Percentiles rank a stretch among this genome's conserved stretches.
These are phyloP conservation scores for Mimosa pudica DNA, from an alignment of 306 rosid genomes.

Conservation along the genomic window DNA sequence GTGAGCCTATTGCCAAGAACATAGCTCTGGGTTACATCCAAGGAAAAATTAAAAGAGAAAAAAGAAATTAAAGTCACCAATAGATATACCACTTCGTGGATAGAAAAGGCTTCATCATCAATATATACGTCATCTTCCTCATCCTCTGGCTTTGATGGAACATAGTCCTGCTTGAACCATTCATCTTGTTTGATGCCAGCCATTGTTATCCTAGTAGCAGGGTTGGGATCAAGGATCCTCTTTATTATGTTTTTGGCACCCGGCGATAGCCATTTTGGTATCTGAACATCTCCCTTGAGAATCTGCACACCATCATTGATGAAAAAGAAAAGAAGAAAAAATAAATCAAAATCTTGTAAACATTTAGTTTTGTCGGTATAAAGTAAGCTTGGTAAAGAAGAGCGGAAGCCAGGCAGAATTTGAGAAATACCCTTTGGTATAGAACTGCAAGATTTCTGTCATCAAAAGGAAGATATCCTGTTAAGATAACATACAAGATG, in stretches of 20 bases:
- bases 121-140: slow-evolving; percentile 64
- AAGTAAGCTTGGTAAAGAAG: not conserved
- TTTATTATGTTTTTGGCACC: slow-evolving; percentile 70
- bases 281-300: slow-evolving; percentile 63
- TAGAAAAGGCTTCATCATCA: slow-evolving; percentile 54
- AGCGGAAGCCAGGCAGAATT: not conserved
- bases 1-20: slow-evolving; percentile 47
- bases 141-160: slow-evolving; percentile 58
- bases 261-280: slow-evolving; percentile 76
- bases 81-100: slow-evolving; percentile 54
- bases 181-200: slow-evolving; percentile 68
- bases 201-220: slow-evolving; percentile 62
- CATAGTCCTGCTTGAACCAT: slow-evolving; percentile 79
- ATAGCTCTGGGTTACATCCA: slow-evolving; percentile 25
- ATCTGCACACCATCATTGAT: slow-evolving; percentile 52
- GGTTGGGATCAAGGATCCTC: slow-evolving; percentile 86
- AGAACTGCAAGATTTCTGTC: slow-evolving; percentile 92
- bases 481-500: slow-evolving; percentile 72
- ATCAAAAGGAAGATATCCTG: slow-evolving; percentile 86
- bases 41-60: not conserved
- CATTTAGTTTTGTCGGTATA: not conserved
- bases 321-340: not conserved
- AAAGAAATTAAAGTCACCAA: not conserved
- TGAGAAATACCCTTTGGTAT: slow-evolving; percentile 71
- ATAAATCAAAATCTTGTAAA: not conserved